Conservation (phyloP, 306 rosid species). For the Citrullus mucosospermus region DNA sequence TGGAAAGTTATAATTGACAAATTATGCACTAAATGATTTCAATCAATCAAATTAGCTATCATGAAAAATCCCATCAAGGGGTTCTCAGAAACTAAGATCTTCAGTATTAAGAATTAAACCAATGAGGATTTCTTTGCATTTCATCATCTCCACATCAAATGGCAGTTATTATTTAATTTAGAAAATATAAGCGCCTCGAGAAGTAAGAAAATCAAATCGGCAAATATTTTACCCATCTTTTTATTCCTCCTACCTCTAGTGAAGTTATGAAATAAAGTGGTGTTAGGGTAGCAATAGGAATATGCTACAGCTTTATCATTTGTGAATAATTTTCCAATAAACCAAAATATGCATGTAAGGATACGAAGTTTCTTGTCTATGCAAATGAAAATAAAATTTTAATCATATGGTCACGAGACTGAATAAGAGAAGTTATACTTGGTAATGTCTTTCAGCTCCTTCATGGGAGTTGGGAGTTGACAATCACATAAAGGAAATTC, state of each 20-base stretch:
- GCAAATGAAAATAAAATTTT: not conserved
- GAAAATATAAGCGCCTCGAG: not conserved
- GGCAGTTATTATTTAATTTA: not conserved
- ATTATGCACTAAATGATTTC: constrained; percentile 3
- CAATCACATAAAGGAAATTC: not conserved
- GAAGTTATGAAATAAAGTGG: not conserved
- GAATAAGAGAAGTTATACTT: not conserved
- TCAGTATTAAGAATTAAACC: not conserved
- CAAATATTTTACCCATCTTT: not conserved
- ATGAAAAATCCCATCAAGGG: constrained; percentile 8
- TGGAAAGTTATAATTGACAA: constrained; percentile 13
- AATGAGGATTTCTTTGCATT: not conserved
- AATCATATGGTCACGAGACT: not conserved
- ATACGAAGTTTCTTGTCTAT: not conserved
- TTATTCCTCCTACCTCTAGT: not conserved
- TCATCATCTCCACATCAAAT: not conserved
- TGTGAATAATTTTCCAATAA: not conserved
- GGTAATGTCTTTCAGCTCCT: not conserved
- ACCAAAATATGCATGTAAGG: not conserved
- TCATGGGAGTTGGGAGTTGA: not conserved
- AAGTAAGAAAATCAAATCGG: not conserved
- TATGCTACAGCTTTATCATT: not conserved
- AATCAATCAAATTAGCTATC: constrained; percentile 1
- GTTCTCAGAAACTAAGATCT: not conserved
- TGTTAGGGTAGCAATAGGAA: not conserved